phyloP scores from a whole-genome alignment of 805 yeast genomes.

The Torulaspora franciscae region DNA sequence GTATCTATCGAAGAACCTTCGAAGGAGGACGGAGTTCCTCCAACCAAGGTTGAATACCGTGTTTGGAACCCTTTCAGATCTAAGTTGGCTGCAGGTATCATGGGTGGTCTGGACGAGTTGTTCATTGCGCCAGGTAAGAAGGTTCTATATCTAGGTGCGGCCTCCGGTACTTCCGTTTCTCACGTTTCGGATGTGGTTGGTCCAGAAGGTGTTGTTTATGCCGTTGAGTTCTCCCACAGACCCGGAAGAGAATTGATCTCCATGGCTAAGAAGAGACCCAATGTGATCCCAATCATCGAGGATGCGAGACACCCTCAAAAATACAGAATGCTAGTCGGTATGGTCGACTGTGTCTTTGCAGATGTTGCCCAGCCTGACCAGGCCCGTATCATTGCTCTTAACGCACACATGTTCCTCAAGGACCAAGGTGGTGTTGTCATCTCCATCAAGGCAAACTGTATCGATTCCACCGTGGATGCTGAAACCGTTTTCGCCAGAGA shows the following conservation, averaged over 20 bases:
- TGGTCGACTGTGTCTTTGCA: constrained; percentile 98
- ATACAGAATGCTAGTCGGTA: constrained; percentile 97
- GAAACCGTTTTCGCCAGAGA: constrained; percentile 99
- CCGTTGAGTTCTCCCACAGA: constrained; percentile 99
- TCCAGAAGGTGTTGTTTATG: constrained; percentile 97
- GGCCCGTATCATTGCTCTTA: constrained; percentile 98
- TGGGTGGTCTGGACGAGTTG: constrained; percentile 98
- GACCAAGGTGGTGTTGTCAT: constrained; percentile 98
- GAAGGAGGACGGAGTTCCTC: constrained; percentile 77
- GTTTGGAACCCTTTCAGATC: constrained; percentile 99
- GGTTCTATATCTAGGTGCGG: constrained; percentile 97
- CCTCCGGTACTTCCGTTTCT: constrained; percentile 98
- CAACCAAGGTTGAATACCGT: constrained; percentile 96
- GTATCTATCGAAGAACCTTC: constrained; percentile 89
- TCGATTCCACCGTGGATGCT: constrained; percentile 98
- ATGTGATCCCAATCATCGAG: constrained; percentile 96
- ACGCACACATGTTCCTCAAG: constrained; percentile 95
- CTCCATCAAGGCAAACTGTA: constrained; percentile 99
- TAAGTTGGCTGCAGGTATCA: constrained; percentile 98
- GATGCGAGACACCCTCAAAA: constrained; percentile 99
- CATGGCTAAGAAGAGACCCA: constrained; percentile 99
- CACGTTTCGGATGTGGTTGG: constrained; percentile 98
- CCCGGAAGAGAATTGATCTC: constrained; percentile 99
- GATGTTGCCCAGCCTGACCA: constrained; percentile 99
- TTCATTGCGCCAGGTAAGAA: constrained; percentile 98